phyloP scores from a whole-genome alignment of 805 yeast species.

The Teunomyces aglyptinius region DNA sequence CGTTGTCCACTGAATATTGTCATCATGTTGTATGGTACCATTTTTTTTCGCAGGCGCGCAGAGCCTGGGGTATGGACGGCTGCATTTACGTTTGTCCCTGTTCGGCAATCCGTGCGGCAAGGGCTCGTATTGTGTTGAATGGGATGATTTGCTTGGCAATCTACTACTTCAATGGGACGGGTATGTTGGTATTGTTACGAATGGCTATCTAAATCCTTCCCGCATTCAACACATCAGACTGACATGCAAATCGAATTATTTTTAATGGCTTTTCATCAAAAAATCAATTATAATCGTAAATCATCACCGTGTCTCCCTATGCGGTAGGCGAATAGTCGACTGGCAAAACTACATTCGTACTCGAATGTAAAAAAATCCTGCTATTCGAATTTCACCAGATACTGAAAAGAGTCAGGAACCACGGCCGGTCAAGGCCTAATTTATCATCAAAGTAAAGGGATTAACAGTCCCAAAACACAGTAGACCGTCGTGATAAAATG shows the following conservation, averaged over 20 bases:
- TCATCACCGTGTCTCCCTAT: constrained; percentile 17
- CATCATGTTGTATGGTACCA: background rate
- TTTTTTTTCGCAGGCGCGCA: constrained; percentile 1
- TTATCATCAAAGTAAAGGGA: constrained; percentile 44
- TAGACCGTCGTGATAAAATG: constrained; percentile 51
- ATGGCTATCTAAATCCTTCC: background rate
- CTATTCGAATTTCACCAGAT: constrained; percentile 2
- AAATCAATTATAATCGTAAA: constrained; percentile 7
- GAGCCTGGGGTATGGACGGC: constrained; percentile 4
- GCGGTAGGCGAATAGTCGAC: constrained; percentile 5
- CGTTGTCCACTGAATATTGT: background rate
- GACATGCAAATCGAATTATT: constrained; percentile 41
- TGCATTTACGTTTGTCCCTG: background rate
- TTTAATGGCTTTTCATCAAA: constrained; percentile 23
- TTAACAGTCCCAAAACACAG: constrained; percentile 47
- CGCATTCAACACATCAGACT: constrained; percentile 29
- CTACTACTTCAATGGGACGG: background rate
- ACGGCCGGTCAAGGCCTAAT: constrained; percentile 53
- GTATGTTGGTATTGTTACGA: background rate
- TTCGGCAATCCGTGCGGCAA: background rate
- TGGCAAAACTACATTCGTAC: constrained; percentile 1
- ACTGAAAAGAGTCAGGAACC: constrained; percentile 36
- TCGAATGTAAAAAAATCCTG: constrained; percentile 1
- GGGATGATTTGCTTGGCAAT: background rate
- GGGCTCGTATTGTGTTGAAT: background rate